Evolutionary conservation across 495 filamentous ascomycete genomes (phyloP).

Genomic region (Aspergillus biplanus): DNA sequence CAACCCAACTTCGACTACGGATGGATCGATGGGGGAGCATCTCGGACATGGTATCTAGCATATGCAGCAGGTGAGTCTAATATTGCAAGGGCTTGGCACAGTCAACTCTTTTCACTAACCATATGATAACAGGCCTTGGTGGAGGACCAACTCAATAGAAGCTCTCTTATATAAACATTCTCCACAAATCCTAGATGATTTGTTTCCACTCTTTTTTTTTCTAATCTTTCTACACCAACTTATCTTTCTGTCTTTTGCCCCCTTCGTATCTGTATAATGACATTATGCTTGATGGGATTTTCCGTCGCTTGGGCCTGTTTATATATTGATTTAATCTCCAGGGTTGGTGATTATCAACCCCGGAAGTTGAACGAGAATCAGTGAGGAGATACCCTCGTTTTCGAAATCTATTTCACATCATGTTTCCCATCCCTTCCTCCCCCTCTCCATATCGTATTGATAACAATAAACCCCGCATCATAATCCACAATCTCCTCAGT

Average conservation of each 20-base stretch:
- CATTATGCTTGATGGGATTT: background rate
- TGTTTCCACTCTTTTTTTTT: slow-evolving; percentile 3
- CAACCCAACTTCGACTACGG: slow-evolving; percentile 63
- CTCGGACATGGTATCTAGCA: slow-evolving; percentile 86
- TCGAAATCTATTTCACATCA: too few species aligned
- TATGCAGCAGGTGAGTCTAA: slow-evolving; percentile 65
- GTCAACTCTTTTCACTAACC: background rate
- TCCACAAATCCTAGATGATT: background rate
- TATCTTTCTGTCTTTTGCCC: background rate
- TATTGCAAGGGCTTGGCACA: background rate
- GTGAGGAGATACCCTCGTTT: too few species aligned
- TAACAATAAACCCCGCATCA: too few species aligned
- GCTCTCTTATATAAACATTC: background rate
- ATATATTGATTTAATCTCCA: too few species aligned
- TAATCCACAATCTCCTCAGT: too few species aligned
- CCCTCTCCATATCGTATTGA: too few species aligned
- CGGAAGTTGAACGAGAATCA: too few species aligned
- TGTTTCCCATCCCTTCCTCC: too few species aligned
- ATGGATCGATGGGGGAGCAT: slow-evolving; percentile 86
- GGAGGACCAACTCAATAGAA: slow-evolving; percentile 5
- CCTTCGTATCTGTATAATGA: background rate
- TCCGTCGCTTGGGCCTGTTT: background rate
- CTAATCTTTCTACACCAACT: background rate
- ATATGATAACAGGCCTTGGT: slow-evolving; percentile 9
- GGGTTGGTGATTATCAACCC: too few species aligned